Conservation (phyloP, 306 rosid species). For the Potentilla sterilis region DNA sequence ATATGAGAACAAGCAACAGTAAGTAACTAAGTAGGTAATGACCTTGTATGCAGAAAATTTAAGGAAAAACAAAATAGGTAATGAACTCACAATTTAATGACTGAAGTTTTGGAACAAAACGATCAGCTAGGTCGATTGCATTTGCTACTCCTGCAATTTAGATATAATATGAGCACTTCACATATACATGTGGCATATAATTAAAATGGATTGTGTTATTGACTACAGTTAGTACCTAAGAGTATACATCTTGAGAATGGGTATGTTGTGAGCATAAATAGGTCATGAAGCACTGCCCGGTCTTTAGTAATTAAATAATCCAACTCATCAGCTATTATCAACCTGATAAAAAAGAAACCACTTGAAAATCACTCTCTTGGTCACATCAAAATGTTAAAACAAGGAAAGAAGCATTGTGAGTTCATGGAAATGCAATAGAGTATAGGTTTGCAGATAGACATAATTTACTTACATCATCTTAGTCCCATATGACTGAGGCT, state of each 20-base stretch:
- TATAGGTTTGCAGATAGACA: not conserved
- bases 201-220: not conserved
- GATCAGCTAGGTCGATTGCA: constrained; percentile 93
- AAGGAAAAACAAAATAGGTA: not conserved
- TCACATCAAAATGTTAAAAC: constrained; percentile 18
- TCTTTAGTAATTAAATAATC: constrained; percentile 88
- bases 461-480: constrained; percentile 65
- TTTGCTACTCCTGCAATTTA: constrained; percentile 74
- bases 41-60: not conserved
- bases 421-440: not conserved
- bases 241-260: constrained; percentile 84
- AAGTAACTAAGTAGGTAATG: not conserved
- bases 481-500: constrained; percentile 35
- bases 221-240: constrained; percentile 48
- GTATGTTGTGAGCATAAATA: constrained; percentile 86
- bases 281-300: constrained; percentile 82
- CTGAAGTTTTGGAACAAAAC: constrained; percentile 86
- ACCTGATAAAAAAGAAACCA: constrained; percentile 38
- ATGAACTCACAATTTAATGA: constrained; percentile 77
- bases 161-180: not conserved
- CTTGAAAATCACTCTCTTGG: not conserved
- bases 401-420: constrained; percentile 3
- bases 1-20: not conserved
- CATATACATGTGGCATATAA: not conserved
- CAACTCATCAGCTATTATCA: constrained; percentile 85